These are phyloP conservation scores for Globisporangium lucens DNA, from an alignment of 352 stramenopile genomes.

Conservation along the genomic window DNA sequence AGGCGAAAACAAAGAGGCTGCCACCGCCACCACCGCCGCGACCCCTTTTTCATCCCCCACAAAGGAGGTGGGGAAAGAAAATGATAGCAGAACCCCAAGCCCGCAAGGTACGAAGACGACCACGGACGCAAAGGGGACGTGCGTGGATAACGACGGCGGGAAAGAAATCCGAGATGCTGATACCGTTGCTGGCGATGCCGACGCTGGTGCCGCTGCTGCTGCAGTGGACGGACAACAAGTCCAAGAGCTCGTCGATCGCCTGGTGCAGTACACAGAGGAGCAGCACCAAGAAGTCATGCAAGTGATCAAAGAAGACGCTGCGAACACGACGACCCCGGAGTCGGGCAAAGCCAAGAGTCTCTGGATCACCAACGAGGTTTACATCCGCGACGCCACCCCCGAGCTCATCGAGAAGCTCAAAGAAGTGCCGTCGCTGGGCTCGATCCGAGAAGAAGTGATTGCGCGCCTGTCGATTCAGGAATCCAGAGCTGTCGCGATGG, in stretches of 20 bases:
- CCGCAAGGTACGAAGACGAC: not conserved
- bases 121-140: slow-evolving; percentile 6
- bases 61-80: slow-evolving; percentile 9
- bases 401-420: slow-evolving; percentile 36
- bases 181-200: not conserved
- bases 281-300: slow-evolving; percentile 29
- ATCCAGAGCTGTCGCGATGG: slow-evolving; percentile 11
- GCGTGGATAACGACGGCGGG: slow-evolving; percentile 6
- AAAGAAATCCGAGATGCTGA: slow-evolving; percentile 4
- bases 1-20: slow-evolving; percentile 3
- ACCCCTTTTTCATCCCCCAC: not conserved
- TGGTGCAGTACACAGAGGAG: slow-evolving; percentile 27
- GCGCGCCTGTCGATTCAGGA: slow-evolving; percentile 18
- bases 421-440: slow-evolving; percentile 25
- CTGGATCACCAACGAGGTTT: slow-evolving; percentile 53
- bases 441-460: slow-evolving; percentile 26
- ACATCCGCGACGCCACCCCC: slow-evolving; percentile 28
- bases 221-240: slow-evolving; percentile 22
- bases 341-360: slow-evolving; percentile 25
- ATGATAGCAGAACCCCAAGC: slow-evolving; percentile 2
- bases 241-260: slow-evolving; percentile 26
- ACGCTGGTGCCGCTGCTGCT: slow-evolving; percentile 4
- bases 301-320: slow-evolving; percentile 20
- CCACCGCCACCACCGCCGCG: not conserved
- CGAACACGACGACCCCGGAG: slow-evolving; percentile 8